Evolutionary conservation across 1,284 basidiomycete genomes (phyloP), one percentile per base, ranked within the genome.

Genomic region (Trametes sp.): DNA sequence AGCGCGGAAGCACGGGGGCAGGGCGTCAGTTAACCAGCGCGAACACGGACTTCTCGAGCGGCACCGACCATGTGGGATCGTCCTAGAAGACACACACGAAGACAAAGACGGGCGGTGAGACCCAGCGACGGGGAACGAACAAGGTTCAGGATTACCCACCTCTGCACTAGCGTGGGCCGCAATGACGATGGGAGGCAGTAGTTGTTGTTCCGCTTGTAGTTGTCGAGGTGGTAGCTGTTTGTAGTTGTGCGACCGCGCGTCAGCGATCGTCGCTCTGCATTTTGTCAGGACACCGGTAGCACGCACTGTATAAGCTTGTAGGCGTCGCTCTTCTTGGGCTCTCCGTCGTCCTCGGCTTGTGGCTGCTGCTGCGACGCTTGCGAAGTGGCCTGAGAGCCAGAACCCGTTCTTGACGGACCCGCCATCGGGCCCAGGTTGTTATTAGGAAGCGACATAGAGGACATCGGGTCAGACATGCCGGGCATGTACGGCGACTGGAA

Each of bases 121-220:
- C 50, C 44, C 24, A 42, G 54, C 29, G 48, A 23, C 24, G 16
- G 65, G 23, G 26, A 42, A 36, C 23, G 21, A 62, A 24, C 29
- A 42, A 55, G 50, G 21, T 45, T 57, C 50, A 35, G 28, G 23
- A 38, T 64, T 72, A 88, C 46, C 29, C 46, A 49, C 90, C 89
- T 87, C 77, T 97, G 95, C 8, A 95, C 88, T 14, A 91, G 77
- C 1, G 95, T 95, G 1, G 95, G 94, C 5, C 92, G 85, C 54
- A 97, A 80, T 8, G 94, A 95, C 2, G 91, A 87, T 0, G 95
- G 95, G n/a, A 97, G 81, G 73, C 90, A 93, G 75, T 97, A 97
- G 23, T 87, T 84, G 61, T 88, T 86, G 66, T 92, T 92, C 61
- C 89, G 81, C 74, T 88, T 89, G 74, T 88, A 93, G 72, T 96